Conservation (phyloP, 2,329 filamentous ascomycete genomes). For the Fusarium globosum region DNA sequence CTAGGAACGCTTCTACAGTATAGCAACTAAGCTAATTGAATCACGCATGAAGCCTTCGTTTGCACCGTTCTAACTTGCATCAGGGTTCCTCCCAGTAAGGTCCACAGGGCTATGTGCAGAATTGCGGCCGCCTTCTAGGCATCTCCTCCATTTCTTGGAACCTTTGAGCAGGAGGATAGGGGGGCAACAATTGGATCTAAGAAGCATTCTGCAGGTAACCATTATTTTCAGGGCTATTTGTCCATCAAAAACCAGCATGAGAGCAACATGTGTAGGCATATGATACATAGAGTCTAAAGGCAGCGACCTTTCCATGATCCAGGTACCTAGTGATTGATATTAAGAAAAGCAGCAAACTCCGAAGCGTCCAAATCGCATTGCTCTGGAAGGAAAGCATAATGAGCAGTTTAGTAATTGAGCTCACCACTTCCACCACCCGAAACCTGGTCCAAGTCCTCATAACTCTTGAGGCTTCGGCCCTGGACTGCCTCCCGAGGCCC, state of each 20-base stretch:
- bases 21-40: background rate
- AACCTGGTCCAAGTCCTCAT: constrained; percentile 94
- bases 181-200: background rate
- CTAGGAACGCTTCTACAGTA: background rate
- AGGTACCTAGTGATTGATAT: constrained; percentile 24
- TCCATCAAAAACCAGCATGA: background rate
- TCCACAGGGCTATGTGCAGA: background rate
- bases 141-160: background rate
- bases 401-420: constrained; percentile 80
- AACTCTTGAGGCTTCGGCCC: constrained; percentile 93
- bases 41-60: background rate
- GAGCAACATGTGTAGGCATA: constrained; percentile 33
- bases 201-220: constrained; percentile 9
- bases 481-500: constrained; percentile 92
- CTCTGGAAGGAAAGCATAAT: background rate
- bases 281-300: constrained; percentile 37
- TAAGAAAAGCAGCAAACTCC: constrained; percentile 35
- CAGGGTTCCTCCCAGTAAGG: background rate
- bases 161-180: background rate
- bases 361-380: constrained; percentile 6
- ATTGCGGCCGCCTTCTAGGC: background rate
- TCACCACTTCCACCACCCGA: constrained; percentile 80
- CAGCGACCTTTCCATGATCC: constrained; percentile 7
- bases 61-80: background rate
- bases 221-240: constrained; percentile 2